These are phyloP conservation scores for Solanum hybrid DNA, from an alignment of 305 asterid genomes.

Conservation along the genomic window DNA sequence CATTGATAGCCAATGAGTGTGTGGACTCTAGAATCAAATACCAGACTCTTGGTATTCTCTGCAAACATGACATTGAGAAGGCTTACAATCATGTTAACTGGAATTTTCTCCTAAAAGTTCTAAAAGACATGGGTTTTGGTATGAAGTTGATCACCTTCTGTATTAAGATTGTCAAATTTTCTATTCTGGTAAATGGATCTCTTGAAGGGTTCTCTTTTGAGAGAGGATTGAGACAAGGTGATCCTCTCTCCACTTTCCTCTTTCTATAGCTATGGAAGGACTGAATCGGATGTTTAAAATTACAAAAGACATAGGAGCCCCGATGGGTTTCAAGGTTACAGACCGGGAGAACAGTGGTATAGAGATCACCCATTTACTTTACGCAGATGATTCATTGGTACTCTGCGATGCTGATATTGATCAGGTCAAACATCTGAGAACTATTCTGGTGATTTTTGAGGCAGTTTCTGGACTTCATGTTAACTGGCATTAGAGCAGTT, in stretches of 20 bases:
- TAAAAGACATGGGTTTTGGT: neutral
- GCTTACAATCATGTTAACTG: neutral
- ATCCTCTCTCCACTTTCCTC: neutral
- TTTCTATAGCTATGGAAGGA: neutral
- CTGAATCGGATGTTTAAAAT: neutral
- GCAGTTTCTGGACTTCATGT: neutral
- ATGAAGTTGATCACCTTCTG: neutral
- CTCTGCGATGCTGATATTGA: neutral
- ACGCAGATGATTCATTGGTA: neutral
- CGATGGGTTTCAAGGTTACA: neutral
- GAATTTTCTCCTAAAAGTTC: neutral
- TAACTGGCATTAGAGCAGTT: neutral
- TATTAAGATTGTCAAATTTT: neutral
- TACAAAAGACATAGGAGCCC: neutral
- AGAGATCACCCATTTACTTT: neutral
- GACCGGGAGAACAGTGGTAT: neutral
- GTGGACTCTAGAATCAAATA: neutral
- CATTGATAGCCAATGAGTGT: neutral
- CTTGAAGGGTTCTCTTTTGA: neutral
- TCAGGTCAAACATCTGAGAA: neutral
- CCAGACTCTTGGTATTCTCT: neutral
- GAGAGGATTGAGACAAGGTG: neutral
- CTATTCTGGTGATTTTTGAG: neutral
- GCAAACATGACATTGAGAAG: neutral
- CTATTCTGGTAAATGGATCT: neutral